phyloP scores from a whole-genome alignment of 306 rosid genomes.

The Pueraria montana region DNA sequence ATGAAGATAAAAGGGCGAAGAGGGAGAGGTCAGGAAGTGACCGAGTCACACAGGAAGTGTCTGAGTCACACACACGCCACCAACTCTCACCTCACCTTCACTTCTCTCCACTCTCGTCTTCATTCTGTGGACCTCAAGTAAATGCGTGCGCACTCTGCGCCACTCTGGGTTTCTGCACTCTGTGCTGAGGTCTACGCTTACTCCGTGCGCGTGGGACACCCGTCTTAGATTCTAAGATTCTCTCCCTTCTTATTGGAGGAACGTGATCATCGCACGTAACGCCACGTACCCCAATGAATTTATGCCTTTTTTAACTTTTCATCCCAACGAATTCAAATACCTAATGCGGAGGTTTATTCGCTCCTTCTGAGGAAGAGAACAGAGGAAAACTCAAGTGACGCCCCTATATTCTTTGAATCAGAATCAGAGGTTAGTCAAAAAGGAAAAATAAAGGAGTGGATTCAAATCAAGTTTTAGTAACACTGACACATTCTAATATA shows the following conservation, averaged over 20 bases:
- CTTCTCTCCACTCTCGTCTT: conserved; percentile 43
- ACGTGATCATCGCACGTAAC: background rate
- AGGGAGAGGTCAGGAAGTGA: conserved; percentile 59
- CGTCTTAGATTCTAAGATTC: background rate
- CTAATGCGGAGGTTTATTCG: background rate
- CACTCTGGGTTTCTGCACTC: conserved; percentile 22
- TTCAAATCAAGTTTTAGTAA: background rate
- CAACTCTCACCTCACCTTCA: conserved; percentile 15
- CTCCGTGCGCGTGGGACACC: background rate
- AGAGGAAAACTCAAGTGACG: background rate
- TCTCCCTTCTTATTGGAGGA: conserved; percentile 1
- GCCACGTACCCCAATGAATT: conserved; percentile 2
- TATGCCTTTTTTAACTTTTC: conserved; percentile 6
- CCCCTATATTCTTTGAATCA: background rate
- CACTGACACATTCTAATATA: background rate
- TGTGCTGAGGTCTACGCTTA: conserved; percentile 35
- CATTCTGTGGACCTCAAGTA: conserved; percentile 15
- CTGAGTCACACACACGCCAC: conserved; percentile 53
- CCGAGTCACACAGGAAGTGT: conserved; percentile 53
- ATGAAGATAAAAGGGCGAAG: conserved; percentile 61
- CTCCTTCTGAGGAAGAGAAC: too few species aligned
- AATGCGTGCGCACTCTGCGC: background rate
- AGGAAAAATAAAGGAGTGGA: background rate
- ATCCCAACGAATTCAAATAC: background rate
- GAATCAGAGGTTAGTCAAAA: background rate